These are phyloP conservation scores for Dryadomyces quercivorus DNA, from an alignment of 2,329 filamentous ascomycete genomes.

Conservation along the genomic window DNA sequence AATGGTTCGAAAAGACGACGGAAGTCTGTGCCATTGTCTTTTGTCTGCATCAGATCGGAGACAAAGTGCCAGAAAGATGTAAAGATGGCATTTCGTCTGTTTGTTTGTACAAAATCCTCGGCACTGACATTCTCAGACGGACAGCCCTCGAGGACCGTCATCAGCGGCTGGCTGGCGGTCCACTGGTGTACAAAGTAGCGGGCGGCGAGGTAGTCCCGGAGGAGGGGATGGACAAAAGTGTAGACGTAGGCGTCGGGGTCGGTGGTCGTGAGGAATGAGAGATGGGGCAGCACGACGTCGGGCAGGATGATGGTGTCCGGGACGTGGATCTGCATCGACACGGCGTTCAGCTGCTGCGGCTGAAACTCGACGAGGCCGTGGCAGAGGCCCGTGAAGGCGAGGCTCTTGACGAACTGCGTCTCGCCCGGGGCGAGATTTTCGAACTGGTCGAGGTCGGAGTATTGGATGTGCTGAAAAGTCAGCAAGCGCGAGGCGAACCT, in stretches of 20 bases:
- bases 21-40: no score
- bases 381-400: not conserved
- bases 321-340: not conserved
- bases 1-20: no score
- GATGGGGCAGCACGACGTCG: not conserved
- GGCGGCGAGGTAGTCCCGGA: not conserved
- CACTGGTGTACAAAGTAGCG: not conserved
- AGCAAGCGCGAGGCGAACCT: no score
- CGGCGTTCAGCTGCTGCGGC: not conserved
- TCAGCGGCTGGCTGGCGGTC: not conserved
- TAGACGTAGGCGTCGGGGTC: not conserved
- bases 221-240: not conserved
- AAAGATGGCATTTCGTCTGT: not conserved
- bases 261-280: not conserved
- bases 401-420: not conserved
- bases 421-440: not conserved
- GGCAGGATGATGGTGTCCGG: not conserved
- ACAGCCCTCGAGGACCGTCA: no score
- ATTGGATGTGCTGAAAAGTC: not conserved
- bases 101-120: not conserved
- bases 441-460: not conserved
- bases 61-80: not conserved
- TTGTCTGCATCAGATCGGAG: not conserved
- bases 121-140: not conserved
- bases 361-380: not conserved